Percentiles rank a stretch among this genome's conserved stretches.
Conservation (phyloP, 352 stramenopile genomes). For the Pythium folliculosum region DNA sequence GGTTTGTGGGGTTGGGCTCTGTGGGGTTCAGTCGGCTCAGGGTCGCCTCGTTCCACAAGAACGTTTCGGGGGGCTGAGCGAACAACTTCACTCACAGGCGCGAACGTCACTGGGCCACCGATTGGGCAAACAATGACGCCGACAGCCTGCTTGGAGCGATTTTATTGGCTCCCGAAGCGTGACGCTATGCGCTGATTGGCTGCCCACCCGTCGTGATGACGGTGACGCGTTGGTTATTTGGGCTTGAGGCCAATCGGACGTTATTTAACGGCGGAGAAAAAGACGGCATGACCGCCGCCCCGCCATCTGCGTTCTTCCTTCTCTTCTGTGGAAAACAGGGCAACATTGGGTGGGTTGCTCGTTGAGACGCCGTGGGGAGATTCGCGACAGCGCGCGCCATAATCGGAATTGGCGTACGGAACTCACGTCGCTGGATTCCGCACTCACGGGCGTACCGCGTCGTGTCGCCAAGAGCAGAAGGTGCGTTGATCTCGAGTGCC, state of each 20-base stretch:
- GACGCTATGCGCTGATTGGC: constrained; percentile 19
- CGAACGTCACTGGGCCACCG: constrained; percentile 2
- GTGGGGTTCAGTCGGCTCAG: too few species aligned
- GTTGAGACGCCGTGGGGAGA: too few species aligned
- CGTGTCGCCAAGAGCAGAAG: not conserved
- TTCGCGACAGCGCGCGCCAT: not conserved
- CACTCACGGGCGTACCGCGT: not conserved
- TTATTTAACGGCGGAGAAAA: constrained; percentile 26
- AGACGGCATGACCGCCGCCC: not conserved
- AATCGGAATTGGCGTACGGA: not conserved
- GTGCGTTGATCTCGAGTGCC: not conserved
- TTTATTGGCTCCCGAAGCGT: constrained; percentile 12
- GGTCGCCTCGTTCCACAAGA: not conserved
- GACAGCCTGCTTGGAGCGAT: not conserved
- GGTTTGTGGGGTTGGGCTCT: too few species aligned
- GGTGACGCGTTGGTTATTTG: constrained; percentile 25
- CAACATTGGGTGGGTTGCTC: too few species aligned
- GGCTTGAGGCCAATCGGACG: constrained; percentile 1
- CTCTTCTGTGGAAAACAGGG: constrained; percentile 8
- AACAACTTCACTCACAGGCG: constrained; percentile 14
- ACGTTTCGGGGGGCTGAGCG: not conserved
- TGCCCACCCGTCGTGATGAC: not conserved
- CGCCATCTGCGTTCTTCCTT: not conserved
- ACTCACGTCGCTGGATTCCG: not conserved
- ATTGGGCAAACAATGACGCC: constrained; percentile 25